Evolutionary conservation across 495 filamentous ascomycete species (phyloP), one percentile per base, ranked within the genome.

Genomic region (Podospora comata): DNA sequence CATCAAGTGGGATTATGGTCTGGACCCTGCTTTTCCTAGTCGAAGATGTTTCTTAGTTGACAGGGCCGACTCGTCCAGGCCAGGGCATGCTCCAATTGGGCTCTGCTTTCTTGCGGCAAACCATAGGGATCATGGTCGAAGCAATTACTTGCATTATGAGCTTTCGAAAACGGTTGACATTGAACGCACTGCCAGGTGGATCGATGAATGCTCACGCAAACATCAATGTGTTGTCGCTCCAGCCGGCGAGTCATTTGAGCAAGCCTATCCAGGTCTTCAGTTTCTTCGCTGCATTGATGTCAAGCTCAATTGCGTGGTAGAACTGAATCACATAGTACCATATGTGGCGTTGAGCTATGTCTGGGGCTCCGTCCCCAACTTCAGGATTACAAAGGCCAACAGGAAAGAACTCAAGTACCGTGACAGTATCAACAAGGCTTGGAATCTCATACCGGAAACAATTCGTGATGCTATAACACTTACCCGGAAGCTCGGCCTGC

Each of bases 271-370:
- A 4, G 55, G 55, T 6, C 23, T 58, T 2, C 2, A 58, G 23
- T 19, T 19, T 19, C 55, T 58, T 58, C 55, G 55, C 23, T 61
- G 7, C 27, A 61, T 60, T n/a, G 54, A 64, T 39, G 27, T 69
- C 23, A 23, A 23, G 23, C 23, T 16, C 15, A 9, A 23, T 16
- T 67, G 65, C 18, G 16, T 67, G 1, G 30, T 67, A n/a, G 65
- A 67, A n/a, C 55, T 20, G 26, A 5, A 4, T 4, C 5, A 13
- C 2, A n/a, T 20, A 1, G 7, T 28, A 28, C 26, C 16, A 19
- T 68, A 65, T 26, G 56, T 53, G 2, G 62, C 67, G 2, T 28
- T 68, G 13, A 68, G 67, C 32, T 68, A 68, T 53, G 67, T 68
- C 3, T 68, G 67, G 67, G 67, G 62, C 1, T 27, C 56, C 23